These are phyloP conservation scores for Phylloporus rhodoxanthus DNA, from an alignment of 768 basidiomycete species.

Conservation along the genomic window DNA sequence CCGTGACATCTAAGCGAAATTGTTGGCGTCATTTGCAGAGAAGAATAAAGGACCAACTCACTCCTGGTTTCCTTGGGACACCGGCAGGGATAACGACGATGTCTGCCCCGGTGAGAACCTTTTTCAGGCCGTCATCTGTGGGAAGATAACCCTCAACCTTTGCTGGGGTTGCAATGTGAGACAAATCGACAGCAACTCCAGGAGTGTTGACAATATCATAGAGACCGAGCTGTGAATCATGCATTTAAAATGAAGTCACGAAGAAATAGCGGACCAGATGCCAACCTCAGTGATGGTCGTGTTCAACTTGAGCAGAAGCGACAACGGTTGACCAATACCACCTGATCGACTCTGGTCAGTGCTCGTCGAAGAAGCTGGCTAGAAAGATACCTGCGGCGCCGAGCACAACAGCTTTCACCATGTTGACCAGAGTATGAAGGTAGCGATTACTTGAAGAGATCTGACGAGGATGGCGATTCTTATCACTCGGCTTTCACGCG, in stretches of 20 bases:
- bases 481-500: conserved; percentile 8
- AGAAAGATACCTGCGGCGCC: conserved; percentile 76
- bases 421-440: conserved; percentile 11
- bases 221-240: conserved; percentile 58
- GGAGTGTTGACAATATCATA: conserved; percentile 98
- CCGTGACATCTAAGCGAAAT: conserved; percentile 44
- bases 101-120: conserved; percentile 78
- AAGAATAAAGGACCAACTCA: conserved; percentile 35
- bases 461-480: conserved; percentile 4
- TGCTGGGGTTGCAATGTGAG: conserved; percentile 87
- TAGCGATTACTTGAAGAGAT: neutral
- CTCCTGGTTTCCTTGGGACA: conserved; percentile 91
- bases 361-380: neutral
- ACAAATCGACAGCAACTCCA: conserved; percentile 92
- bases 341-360: conserved; percentile 40
- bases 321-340: conserved; percentile 95
- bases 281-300: conserved; percentile 69
- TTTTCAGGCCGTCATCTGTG: conserved; percentile 75
- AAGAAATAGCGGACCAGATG: neutral
- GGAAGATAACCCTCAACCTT: conserved; percentile 79
- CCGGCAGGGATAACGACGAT: conserved; percentile 95
- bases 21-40: neutral
- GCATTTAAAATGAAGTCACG: conserved; percentile 2
- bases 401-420: conserved; percentile 84
- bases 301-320: conserved; percentile 86